Conservation (phyloP, 1,284 basidiomycete genomes). For the Tetrapyrgos nigripes region DNA sequence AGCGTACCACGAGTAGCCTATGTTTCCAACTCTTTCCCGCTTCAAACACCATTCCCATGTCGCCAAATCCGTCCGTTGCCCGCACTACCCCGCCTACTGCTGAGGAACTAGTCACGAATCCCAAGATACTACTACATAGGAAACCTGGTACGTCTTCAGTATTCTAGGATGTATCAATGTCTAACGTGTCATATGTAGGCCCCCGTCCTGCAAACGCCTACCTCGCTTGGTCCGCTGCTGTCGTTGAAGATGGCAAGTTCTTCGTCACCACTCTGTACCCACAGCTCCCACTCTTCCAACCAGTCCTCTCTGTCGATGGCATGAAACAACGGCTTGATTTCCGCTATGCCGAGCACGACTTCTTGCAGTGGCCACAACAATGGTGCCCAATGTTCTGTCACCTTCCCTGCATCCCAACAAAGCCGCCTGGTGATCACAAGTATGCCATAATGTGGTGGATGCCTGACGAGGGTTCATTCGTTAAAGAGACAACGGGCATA, state of each 20-base stretch:
- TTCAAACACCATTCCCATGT: no score
- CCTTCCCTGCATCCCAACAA: not conserved
- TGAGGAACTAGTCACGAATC: not conserved
- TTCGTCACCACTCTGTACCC: not conserved
- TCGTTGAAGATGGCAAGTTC: not conserved
- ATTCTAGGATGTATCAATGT: not conserved
- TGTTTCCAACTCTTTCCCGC: no score
- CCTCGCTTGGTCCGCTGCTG: not conserved
- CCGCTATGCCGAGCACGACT: not conserved
- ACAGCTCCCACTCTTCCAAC: not conserved
- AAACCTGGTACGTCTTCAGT: not conserved
- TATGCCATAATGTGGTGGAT: not conserved
- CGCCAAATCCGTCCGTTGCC: not conserved
- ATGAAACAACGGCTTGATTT: not conserved
- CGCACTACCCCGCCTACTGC: no score
- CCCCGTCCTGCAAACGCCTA: not conserved
- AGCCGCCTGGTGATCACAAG: not conserved
- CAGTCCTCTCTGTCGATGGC: not conserved
- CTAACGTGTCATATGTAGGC: no score
- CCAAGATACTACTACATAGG: not conserved
- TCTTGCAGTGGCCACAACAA: not conserved
- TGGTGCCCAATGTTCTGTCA: not conserved
- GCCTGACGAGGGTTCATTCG: not conserved
- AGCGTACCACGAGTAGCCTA: no score
- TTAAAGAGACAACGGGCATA: not conserved